These are phyloP conservation scores for Serpula lacrymans DNA, from an alignment of 768 basidiomycete species.

Conservation along the genomic window DNA sequence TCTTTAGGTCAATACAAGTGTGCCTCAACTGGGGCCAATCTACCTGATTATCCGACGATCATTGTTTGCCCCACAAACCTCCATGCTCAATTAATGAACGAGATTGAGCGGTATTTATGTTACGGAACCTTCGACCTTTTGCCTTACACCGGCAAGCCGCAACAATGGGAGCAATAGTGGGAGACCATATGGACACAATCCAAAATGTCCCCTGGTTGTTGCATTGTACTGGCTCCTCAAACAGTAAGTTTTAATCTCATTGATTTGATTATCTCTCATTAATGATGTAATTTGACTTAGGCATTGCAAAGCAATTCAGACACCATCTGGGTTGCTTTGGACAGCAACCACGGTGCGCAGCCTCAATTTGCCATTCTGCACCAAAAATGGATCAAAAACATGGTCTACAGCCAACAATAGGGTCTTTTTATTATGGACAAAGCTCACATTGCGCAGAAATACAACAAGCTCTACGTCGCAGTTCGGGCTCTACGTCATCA, in stretches of 20 bases:
- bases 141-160: not conserved
- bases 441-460: not conserved
- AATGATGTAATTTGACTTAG: too few relatives aligned
- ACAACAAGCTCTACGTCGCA: not conserved
- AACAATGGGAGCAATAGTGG: not conserved
- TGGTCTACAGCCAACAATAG: not conserved
- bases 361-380: too few relatives aligned
- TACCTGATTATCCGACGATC: not conserved
- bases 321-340: too few relatives aligned
- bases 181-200: not conserved
- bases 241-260: not conserved
- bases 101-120: not conserved
- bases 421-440: not conserved
- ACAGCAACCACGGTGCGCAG: too few relatives aligned
- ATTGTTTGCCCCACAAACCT: conserved; percentile 2
- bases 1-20: too few relatives aligned
- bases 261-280: too few relatives aligned
- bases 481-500: not conserved
- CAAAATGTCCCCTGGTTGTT: not conserved
- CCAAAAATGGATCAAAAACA: too few relatives aligned
- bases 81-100: not conserved
- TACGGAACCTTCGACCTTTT: not conserved
- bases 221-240: not conserved
- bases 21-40: too few relatives aligned
- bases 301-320: too few relatives aligned